Base-by-base conservation (phyloP, 1,139 yeast species). In the Debaryomyces psychrophilus region DNA sequence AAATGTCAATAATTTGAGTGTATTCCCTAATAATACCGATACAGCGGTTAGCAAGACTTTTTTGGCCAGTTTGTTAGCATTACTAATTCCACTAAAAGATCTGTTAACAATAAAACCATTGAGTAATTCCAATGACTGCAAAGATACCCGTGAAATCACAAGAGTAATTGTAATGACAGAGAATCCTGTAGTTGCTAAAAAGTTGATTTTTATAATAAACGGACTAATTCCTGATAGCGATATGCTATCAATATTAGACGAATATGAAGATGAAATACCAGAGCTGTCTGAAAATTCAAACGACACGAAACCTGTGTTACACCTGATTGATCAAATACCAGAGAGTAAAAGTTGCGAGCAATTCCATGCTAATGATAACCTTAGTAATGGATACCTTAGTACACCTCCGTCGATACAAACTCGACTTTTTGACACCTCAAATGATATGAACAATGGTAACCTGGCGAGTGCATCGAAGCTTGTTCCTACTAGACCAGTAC, bases 111-210 rank as follows among this genome's bases (percentile, higher is more conserved):
- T 50, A 6, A 70, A 68, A 39, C 78, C 81, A 0, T 59, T 61
- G 43, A 48, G 50, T 33, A 58, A 61, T 37, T 54, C 53, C 9
- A 47, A 51, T 14, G 51, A 52, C 5, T 41, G 27, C 36, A 47
- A 37, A 11, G 46, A 53, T 17, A 46, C 55, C 1, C 64, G 66
- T 28, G 77, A 73, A 41, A 58, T 72, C 2, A 68, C 79, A 4
- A 67, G 86, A 44, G 68, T 82, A 0, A 82, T 81, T 3, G 68
- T 82, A 4, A 73, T 81, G 78, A 81, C 87, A 0, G 80, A 83
- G 5, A 82, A 82, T 54, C 81, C 83, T 18, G 77, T 77, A 25
- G 84, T 82, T 8, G 85, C 87, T 0, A 82, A 81, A 54, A 81
- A 81, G 56, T 63, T 82, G 47, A 65, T 82, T 0, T 82, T 81